Base-by-base conservation (phyloP, 2,329 filamentous ascomycete genomes). In the Fusarium acutatum region DNA sequence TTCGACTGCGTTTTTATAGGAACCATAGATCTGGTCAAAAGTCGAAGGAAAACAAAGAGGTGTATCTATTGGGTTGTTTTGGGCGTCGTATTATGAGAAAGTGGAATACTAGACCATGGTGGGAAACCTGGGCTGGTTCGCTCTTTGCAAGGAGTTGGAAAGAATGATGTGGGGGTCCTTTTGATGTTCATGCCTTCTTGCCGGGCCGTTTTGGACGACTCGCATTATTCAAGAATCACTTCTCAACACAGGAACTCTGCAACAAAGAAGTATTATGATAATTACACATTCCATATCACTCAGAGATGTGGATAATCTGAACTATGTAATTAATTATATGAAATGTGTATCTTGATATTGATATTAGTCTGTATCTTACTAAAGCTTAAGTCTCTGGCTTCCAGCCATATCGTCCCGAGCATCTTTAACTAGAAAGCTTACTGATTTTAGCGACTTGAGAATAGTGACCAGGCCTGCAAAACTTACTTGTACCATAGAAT, bases 401-500 rank as follows among this genome's bases (percentile, higher is more conserved):
- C 88, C 88, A 46, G 93, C 89, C 76, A 97, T 88, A 77, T 97
- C 95, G 77, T 97, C 92, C 78, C 93, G 90, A 9, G 94, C 90
- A 81, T 98, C 95, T 82, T 91, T 95, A 71, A 97, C 85, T 71
- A 98, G 84, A 82, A 97, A 98, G 78, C 95, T 97, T 61, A 24
- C 20, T 17, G 9, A 28, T 34, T 75, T 84, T 58, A 83, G 69
- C 20, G 20, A 34, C 47, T n/a, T 15, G 18, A 50, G n/a, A 22
- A 49, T 5, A 26, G 32, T 17, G 3, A 44, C 3, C 34, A 14
- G n/a, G 30, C 14, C 32, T 9, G 6, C 53, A n/a, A 26, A 64
- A 91, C 94, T 87, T 85, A 98, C 95, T 93, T 95, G 82, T 99
- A 99, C 94, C 94, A 98, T 86, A 97, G 88, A 56, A 96, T 86